phyloP scores from a whole-genome alignment of 75 land plant species.

The Sequoia sempervirens region DNA sequence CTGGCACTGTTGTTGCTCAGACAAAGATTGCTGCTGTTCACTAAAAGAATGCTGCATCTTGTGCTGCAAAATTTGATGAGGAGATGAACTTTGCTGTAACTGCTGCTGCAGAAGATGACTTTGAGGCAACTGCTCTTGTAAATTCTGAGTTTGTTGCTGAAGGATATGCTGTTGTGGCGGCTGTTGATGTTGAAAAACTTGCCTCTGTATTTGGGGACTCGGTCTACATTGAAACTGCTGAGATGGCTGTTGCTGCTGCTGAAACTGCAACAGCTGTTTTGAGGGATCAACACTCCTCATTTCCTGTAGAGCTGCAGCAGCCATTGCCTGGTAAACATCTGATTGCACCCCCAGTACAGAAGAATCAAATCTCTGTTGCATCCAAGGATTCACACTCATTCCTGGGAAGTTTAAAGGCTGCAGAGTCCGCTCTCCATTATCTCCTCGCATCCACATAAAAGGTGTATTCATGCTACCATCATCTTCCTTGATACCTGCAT shows the following conservation, averaged over 20 bases:
- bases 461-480: constrained; percentile 69
- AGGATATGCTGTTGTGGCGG: constrained; percentile 26
- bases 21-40: constrained; percentile 25
- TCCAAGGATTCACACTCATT: constrained; percentile 52
- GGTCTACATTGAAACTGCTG: constrained; percentile 24
- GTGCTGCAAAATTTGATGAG: constrained; percentile 18
- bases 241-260: constrained; percentile 34
- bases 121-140: constrained; percentile 28
- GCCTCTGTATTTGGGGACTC: constrained; percentile 24
- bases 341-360: constrained; percentile 55
- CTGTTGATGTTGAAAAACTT: constrained; percentile 54
- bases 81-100: constrained; percentile 22
- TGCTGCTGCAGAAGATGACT: constrained; percentile 27
- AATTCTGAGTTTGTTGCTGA: constrained; percentile 32
- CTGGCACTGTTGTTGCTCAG: constrained; percentile 14
- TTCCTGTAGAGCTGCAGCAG: constrained; percentile 90
- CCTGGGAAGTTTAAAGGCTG: constrained; percentile 59
- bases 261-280: constrained; percentile 50
- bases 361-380: constrained; percentile 75
- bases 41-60: constrained; percentile 21
- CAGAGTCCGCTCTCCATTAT: constrained; percentile 29
- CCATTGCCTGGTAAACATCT: constrained; percentile 82
- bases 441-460: constrained; percentile 71
- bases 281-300: constrained; percentile 66
- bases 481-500: constrained; percentile 46